Conservation (phyloP, 305 asterid species). For the Stenogyne calaminthoides region DNA sequence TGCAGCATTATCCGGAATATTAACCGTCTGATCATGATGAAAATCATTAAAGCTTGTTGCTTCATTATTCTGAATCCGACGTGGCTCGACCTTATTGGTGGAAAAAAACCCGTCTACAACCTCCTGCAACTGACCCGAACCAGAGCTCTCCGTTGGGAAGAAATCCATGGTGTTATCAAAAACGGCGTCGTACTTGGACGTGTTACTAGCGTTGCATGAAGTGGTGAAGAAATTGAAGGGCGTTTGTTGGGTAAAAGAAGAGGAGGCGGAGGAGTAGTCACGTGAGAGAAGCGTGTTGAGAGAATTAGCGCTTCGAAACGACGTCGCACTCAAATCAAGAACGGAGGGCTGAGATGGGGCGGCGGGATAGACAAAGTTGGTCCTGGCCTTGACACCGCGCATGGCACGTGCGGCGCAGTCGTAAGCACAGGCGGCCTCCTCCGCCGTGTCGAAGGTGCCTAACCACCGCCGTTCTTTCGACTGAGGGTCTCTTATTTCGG, state of each 20-base stretch:
- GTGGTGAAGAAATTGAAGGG: conserved; percentile 22
- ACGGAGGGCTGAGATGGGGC: conserved; percentile 45
- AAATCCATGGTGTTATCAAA: conserved; percentile 35
- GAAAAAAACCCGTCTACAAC: conserved; percentile 81
- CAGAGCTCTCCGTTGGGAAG: conserved; percentile 57
- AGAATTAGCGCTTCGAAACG: conserved; percentile 23
- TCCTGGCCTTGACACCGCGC: conserved; percentile 87
- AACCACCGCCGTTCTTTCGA: conserved; percentile 75
- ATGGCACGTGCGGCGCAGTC: conserved; percentile 93
- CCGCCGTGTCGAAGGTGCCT: conserved; percentile 77
- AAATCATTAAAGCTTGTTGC: too few species aligned
- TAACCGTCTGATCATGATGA: too few species aligned
- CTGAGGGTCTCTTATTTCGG: conserved; percentile 79
- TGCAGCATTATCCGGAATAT: conserved; percentile 28
- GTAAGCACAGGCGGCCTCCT: conserved; percentile 88
- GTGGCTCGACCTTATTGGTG: conserved; percentile 38
- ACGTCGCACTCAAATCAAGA: conserved; percentile 30
- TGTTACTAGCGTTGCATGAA: too few species aligned
- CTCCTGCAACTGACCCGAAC: conserved; percentile 74
- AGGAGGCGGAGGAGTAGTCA: conserved; percentile 39
- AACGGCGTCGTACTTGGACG: too few species aligned
- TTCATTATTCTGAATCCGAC: not conserved
- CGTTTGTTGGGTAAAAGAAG: conserved; percentile 27
- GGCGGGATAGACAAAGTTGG: conserved; percentile 85
- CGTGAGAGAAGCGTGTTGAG: conserved; percentile 51